Conservation (phyloP, 169 alveolate species). For the Eimeria zaria region DNA sequence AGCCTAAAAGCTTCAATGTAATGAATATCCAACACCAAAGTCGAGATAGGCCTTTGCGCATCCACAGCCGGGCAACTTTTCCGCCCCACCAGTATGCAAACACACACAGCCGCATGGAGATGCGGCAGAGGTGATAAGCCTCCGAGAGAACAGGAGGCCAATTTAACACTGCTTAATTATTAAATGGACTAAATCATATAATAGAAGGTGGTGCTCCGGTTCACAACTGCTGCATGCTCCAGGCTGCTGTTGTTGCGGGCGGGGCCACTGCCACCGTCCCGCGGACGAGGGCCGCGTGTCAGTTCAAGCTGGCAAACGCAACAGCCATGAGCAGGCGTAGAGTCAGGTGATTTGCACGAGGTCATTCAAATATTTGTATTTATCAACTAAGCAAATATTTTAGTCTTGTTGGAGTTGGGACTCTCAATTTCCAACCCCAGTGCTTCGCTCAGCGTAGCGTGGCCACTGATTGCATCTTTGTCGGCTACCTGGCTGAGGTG, state of each 20-base stretch:
- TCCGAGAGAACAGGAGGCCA: background rate
- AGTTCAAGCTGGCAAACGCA: slow-evolving; percentile 25
- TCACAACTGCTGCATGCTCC: slow-evolving; percentile 43
- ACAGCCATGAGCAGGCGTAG: slow-evolving; percentile 21
- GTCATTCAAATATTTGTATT: slow-evolving; percentile 63
- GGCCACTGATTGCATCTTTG: slow-evolving; percentile 53
- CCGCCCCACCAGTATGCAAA: slow-evolving; percentile 18
- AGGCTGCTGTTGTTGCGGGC: slow-evolving; percentile 62
- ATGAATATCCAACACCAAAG: background rate
- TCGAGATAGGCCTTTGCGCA: slow-evolving; percentile 19
- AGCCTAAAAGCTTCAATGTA: background rate
- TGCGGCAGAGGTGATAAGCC: background rate
- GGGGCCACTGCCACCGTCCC: slow-evolving; percentile 83
- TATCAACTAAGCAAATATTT: slow-evolving; percentile 1
- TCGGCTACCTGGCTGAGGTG: slow-evolving; percentile 77
- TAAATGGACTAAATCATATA: background rate
- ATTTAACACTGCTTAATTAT: background rate
- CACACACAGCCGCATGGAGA: background rate
- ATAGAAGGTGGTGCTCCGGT: background rate
- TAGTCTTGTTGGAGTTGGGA: slow-evolving; percentile 53
- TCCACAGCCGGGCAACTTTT: slow-evolving; percentile 1
- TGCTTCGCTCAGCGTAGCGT: slow-evolving; percentile 44
- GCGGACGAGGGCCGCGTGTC: slow-evolving; percentile 77
- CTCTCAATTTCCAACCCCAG: slow-evolving; percentile 62
- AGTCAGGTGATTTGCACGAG: slow-evolving; percentile 66